Evolutionary conservation across 805 yeast genomes (phyloP).

Genomic region (Candida piceae): DNA sequence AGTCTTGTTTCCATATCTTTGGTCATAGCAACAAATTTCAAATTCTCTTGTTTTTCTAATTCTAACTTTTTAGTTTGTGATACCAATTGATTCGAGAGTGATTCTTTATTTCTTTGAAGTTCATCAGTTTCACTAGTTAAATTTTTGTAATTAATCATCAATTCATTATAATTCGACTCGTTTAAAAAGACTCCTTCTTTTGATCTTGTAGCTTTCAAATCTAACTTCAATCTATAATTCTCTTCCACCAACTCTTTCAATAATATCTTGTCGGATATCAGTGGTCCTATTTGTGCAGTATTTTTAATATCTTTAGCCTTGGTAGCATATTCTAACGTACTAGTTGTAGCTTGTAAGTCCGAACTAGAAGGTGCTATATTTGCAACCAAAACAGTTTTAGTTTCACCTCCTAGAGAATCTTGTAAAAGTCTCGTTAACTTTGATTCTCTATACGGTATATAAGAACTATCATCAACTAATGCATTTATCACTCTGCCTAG

Average conservation of each 20-base stretch:
- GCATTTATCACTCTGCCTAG: constrained; percentile 85
- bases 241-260: constrained; percentile 44
- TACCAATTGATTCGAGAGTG: constrained; percentile 34
- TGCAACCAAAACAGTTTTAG: constrained; percentile 86
- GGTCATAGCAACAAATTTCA: constrained; percentile 11
- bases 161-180: constrained; percentile 50
- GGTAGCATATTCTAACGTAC: constrained; percentile 52
- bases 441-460: constrained; percentile 76
- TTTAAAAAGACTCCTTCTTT: constrained; percentile 66
- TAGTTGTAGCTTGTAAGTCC: constrained; percentile 45
- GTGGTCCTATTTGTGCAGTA: constrained; percentile 44
- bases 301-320: constrained; percentile 52
- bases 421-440: constrained; percentile 70
- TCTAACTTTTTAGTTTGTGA: constrained; percentile 16
- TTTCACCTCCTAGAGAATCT: constrained; percentile 79
- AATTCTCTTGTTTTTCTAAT: constrained; percentile 19
- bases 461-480: constrained; percentile 56
- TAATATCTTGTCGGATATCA: constrained; percentile 38
- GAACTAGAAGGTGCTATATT: constrained; percentile 65
- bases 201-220: constrained; percentile 54
- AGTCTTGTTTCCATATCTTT: constrained; percentile 28
- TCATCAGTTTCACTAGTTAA: constrained; percentile 47
- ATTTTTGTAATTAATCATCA: constrained; percentile 44
- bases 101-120: constrained; percentile 35
- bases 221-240: constrained; percentile 40